These are phyloP conservation scores for Globisporangium cederbergense DNA, from an alignment of 352 stramenopile genomes.

Conservation along the genomic window DNA sequence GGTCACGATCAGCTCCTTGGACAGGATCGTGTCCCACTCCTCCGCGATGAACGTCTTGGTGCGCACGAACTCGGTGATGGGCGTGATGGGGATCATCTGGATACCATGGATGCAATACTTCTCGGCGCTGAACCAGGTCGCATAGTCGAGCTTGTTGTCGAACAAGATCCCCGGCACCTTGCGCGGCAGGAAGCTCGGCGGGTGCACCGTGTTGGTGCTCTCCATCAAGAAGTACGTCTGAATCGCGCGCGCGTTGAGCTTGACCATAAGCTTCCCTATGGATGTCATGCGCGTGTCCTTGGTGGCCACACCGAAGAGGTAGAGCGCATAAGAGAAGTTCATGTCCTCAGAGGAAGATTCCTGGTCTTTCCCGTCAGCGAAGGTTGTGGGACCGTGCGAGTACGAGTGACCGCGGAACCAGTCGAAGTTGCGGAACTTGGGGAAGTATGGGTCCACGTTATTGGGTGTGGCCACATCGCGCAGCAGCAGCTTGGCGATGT, in stretches of 20 bases:
- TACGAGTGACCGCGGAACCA: constrained; percentile 33
- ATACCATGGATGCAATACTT: constrained; percentile 77
- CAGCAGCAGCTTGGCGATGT: constrained; percentile 40
- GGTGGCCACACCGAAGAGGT: constrained; percentile 42
- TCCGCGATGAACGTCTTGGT: constrained; percentile 50
- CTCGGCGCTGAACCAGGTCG: constrained; percentile 69
- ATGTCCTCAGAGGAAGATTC: constrained; percentile 68
- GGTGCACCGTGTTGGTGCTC: constrained; percentile 49
- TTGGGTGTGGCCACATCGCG: constrained; percentile 58
- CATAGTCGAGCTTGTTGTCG: constrained; percentile 81
- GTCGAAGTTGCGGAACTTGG: constrained; percentile 64
- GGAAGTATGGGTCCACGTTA: constrained; percentile 50
- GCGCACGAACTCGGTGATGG: constrained; percentile 58
- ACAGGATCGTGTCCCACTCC: constrained; percentile 56
- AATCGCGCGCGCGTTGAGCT: constrained; percentile 44
- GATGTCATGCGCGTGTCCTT: constrained; percentile 34
- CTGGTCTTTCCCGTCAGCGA: constrained; percentile 63
- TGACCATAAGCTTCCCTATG: constrained; percentile 55
- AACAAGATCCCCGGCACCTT: constrained; percentile 74
- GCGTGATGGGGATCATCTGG: constrained; percentile 65
- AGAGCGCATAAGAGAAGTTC: constrained; percentile 61
- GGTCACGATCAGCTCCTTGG: constrained; percentile 42
- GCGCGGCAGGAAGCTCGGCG: constrained; percentile 31
- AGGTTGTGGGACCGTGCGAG: constrained; percentile 42
- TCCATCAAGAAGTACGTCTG: constrained; percentile 76